Conservation (phyloP, 108 stramenopile species). For the Schizochytrium sp. region DNA sequence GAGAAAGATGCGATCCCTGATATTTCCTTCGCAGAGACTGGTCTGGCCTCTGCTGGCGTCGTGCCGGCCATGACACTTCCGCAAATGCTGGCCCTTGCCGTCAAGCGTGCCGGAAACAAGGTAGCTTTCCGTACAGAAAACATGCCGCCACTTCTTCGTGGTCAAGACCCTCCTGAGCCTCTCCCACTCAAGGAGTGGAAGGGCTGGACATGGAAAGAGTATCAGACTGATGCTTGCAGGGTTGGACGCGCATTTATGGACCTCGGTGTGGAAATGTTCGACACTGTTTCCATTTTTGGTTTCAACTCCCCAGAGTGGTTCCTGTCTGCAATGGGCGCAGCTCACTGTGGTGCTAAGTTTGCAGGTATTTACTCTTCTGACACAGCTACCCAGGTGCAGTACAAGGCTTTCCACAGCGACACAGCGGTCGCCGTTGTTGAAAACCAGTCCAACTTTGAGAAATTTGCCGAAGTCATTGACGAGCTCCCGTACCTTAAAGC, state of each 20-base stretch:
- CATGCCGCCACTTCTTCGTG: constrained; percentile 3
- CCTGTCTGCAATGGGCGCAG: not conserved
- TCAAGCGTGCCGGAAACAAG: constrained; percentile 6
- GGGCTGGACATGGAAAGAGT: constrained; percentile 73
- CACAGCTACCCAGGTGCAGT: not conserved
- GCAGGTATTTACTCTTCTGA: constrained; percentile 30
- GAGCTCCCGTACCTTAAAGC: constrained; percentile 56
- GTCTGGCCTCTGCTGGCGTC: constrained; percentile 1
- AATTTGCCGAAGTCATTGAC: not conserved
- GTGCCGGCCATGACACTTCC: constrained; percentile 7
- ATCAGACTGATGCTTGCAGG: constrained; percentile 62
- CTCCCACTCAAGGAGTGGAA: constrained; percentile 64
- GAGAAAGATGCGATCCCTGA: not conserved
- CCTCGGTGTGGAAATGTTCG: constrained; percentile 75
- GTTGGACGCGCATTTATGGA: constrained; percentile 80
- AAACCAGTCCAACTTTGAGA: not conserved
- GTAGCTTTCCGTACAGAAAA: constrained; percentile 4
- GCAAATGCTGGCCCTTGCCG: not conserved
- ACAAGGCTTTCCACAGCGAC: not conserved
- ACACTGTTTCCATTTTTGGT: constrained; percentile 61
- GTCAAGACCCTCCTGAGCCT: not conserved
- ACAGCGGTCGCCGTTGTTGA: not conserved
- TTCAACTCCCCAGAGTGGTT: constrained; percentile 59
- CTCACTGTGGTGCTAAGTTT: not conserved
- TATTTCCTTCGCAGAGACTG: not conserved